A percentile compares a stretch with the other conserved stretches of the same genome.
Evolutionary conservation across 768 basidiomycete species (phyloP).

Genomic region (Lentinula boryana): DNA sequence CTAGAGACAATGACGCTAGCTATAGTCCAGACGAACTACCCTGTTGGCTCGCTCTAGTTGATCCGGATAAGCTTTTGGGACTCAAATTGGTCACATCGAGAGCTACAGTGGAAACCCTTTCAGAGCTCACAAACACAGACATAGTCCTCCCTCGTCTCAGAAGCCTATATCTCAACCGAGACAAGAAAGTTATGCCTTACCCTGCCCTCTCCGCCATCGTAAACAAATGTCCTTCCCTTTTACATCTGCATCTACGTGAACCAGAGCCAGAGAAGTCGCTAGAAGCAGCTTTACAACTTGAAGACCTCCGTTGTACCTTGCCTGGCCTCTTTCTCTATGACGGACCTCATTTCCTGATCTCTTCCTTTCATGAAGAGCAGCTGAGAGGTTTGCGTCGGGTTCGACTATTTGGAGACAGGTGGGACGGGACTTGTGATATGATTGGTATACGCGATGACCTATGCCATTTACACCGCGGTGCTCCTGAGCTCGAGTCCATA

Average conservation of each 20-base stretch:
- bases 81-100: constrained; percentile 5
- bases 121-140: constrained; percentile 3
- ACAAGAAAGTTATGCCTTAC: neutral
- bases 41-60: constrained; percentile 9
- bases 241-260: neutral
- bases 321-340: constrained; percentile 3
- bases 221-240: neutral
- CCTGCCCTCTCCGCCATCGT: neutral
- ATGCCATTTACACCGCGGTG: constrained; percentile 3
- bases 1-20: neutral
- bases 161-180: constrained; percentile 3
- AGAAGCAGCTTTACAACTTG: neutral
- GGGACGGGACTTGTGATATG: constrained; percentile 10
- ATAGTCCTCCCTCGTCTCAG: constrained; percentile 1
- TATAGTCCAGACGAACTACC: neutral
- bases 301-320: neutral
- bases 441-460: constrained; percentile 9
- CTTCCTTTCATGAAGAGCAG: constrained; percentile 6
- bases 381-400: constrained; percentile 8
- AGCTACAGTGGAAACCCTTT: constrained; percentile 5
- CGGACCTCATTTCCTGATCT: constrained; percentile 5
- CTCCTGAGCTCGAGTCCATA: constrained; percentile 8
- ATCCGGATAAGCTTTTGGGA: constrained; percentile 1
- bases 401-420: constrained; percentile 9
- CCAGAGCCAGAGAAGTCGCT: neutral